Base-by-base conservation (phyloP, 345 rosid genomes). In the Linum lewisii region DNA sequence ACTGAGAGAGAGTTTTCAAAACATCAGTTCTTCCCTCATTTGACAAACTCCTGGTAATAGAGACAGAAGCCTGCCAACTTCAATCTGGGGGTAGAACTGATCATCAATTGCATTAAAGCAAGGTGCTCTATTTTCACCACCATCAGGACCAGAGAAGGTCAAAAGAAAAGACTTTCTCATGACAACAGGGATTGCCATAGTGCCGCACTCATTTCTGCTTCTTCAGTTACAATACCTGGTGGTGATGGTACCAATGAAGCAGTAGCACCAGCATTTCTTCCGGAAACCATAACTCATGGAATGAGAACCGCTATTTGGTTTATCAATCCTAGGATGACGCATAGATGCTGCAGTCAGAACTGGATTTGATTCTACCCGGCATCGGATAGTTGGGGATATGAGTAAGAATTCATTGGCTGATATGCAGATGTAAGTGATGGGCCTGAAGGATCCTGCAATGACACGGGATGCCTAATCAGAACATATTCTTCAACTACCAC, bases 31-130 rank as follows among this genome's bases (percentile, higher is more conserved):
- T 75, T 24, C 81, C 76, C 59, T 61, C 50, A 44, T 77, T 73
- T 20, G 80, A 63, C 37, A 66, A 62, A 69, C 88, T 95, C 77
- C 86, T 82, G 44, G 98, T 88, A 61, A 92, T 80, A 14, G 96
- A 84, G 47, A 82, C 66, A 32, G 80, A 69, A 51, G 82, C 64
- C 71, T 84, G 21, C 98, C 90, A 42, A 75, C 73, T 72, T 86
- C 89, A 78, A 92, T 84, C 81, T 78, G 77, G 72, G 79, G 68
- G 69, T 76, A 86, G 66, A 92, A 88, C 25, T 78, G 83, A 68
- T 86, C 98, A 60, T 81, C 98, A 66, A 81, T 86, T 49, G 87
- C 79, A 62, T 92, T 92, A 54, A 84, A 92, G 77, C 98, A 86
- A 16, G 97, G 86, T 58, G 76, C 97, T 44, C 93, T 72, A 60